A percentile compares a stretch with the other conserved stretches of the same genome.
phyloP scores from a whole-genome alignment of 2,329 filamentous ascomycete genomes.

The Penicillium griseofulvum region DNA sequence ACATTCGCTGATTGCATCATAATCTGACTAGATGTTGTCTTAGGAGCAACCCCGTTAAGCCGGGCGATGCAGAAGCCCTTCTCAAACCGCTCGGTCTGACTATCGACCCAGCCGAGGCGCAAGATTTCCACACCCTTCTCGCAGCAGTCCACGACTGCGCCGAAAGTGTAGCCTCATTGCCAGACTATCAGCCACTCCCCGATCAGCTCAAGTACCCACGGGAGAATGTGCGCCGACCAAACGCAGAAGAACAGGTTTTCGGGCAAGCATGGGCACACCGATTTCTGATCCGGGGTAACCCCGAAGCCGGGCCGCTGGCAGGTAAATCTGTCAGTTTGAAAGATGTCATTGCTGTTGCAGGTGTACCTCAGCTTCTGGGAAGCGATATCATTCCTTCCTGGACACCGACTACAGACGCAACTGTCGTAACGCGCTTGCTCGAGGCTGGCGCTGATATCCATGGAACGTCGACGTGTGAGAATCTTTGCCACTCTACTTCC shows the following conservation, averaged over 20 bases:
- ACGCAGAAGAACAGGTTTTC: constrained; percentile 43
- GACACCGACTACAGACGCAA: constrained; percentile 54
- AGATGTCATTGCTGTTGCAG: constrained; percentile 56
- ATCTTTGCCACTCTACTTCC: constrained; percentile 45
- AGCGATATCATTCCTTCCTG: constrained; percentile 52
- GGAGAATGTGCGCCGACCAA: constrained; percentile 44
- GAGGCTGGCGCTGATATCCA: constrained; percentile 52
- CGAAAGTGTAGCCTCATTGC: constrained; percentile 44
- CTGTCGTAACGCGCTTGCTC: constrained; percentile 51
- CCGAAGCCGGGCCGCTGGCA: constrained; percentile 28
- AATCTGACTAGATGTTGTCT: neutral
- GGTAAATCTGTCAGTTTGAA: constrained; percentile 54
- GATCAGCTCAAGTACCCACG: constrained; percentile 48
- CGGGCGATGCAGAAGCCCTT: constrained; percentile 40
- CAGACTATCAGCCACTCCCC: constrained; percentile 48
- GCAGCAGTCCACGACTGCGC: constrained; percentile 55
- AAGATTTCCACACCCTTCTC: constrained; percentile 50
- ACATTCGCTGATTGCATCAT: neutral
- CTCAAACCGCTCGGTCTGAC: constrained; percentile 39
- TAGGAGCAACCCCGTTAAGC: constrained; percentile 42
- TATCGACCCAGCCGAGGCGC: constrained; percentile 38
- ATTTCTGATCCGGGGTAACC: constrained; percentile 45
- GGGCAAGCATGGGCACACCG: constrained; percentile 54
- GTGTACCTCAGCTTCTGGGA: constrained; percentile 54
- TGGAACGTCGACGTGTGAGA: constrained; percentile 55